phyloP scores from a whole-genome alignment of 2,329 filamentous ascomycete genomes.

The Cyclaneusma minus region DNA sequence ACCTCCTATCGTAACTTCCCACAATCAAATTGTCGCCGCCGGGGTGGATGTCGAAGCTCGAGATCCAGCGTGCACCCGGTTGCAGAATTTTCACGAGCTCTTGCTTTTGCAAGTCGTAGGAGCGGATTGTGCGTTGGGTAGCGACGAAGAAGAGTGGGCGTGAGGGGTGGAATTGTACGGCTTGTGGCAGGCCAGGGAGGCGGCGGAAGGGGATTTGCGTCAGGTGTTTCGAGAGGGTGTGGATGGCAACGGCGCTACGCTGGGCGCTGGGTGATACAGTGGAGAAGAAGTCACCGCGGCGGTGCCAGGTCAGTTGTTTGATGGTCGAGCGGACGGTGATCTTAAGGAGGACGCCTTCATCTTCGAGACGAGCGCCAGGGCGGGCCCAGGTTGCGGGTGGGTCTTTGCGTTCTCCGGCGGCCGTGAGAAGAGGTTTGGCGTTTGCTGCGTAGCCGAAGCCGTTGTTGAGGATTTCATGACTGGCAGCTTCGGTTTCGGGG shows the following conservation, averaged over 20 bases:
- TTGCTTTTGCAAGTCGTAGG: slow-evolving; percentile 85
- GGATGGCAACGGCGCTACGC: slow-evolving; percentile 73
- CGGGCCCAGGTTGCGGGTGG: slow-evolving; percentile 71
- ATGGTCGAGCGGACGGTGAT: slow-evolving; percentile 65
- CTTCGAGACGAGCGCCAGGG: slow-evolving; percentile 57
- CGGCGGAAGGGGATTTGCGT: slow-evolving; percentile 88
- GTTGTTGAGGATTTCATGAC: slow-evolving; percentile 62
- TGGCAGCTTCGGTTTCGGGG: slow-evolving; percentile 57
- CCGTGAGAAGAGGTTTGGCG: slow-evolving; percentile 34
- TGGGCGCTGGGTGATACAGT: slow-evolving; percentile 75
- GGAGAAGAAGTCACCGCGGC: slow-evolving; percentile 84
- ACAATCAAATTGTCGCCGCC: slow-evolving; percentile 90
- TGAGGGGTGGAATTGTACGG: slow-evolving; percentile 86
- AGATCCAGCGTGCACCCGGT: slow-evolving; percentile 89
- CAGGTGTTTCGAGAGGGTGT: slow-evolving; percentile 86
- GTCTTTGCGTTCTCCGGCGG: slow-evolving; percentile 49
- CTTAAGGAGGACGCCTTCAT: slow-evolving; percentile 65
- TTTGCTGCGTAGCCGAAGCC: slow-evolving; percentile 89
- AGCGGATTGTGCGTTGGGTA: slow-evolving; percentile 81
- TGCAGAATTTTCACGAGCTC: slow-evolving; percentile 87
- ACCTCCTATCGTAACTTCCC: slow-evolving; percentile 81
- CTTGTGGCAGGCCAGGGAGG: slow-evolving; percentile 60
- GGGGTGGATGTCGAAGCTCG: slow-evolving; percentile 82
- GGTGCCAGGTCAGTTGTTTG: slow-evolving; percentile 87
- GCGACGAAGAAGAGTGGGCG: slow-evolving; percentile 92